Conservation (phyloP, 2,329 filamentous ascomycete species). For the Knoxdaviesia capensis region DNA sequence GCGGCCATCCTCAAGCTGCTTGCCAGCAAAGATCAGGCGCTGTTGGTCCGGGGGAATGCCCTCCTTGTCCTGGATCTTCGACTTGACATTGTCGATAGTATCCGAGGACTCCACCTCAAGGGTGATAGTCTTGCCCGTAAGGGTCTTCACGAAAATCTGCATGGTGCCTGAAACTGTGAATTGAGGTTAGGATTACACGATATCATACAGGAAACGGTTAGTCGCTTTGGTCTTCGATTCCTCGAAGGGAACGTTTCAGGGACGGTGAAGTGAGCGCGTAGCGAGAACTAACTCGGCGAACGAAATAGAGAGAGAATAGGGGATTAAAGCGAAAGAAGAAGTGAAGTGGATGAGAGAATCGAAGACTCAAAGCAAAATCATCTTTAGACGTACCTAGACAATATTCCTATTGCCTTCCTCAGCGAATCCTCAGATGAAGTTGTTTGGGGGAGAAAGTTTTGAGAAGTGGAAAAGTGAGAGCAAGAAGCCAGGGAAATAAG, state of each 20-base stretch:
- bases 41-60: slow-evolving; percentile 98
- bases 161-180: slow-evolving; percentile 33
- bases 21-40: slow-evolving; percentile 98
- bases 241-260: no score
- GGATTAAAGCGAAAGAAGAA: slow-evolving; percentile 4
- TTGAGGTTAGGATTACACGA: slow-evolving; percentile 1
- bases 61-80: slow-evolving; percentile 98
- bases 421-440: slow-evolving; percentile 37
- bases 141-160: slow-evolving; percentile 65
- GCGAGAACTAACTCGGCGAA: no score
- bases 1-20: slow-evolving; percentile 99
- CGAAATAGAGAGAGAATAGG: no score
- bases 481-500: no score
- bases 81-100: slow-evolving; percentile 99
- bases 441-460: slow-evolving; percentile 12
- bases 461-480: no score
- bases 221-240: no score
- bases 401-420: slow-evolving; percentile 39
- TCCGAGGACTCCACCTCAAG: slow-evolving; percentile 99
- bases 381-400: slow-evolving; percentile 43
- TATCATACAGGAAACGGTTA: no score
- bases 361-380: slow-evolving; percentile 14
- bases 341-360: slow-evolving; percentile 7
- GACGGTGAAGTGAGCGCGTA: no score
- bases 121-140: slow-evolving; percentile 99